These are phyloP conservation scores for Ambrosia trifida DNA, from an alignment of 129 eudicot genomes.

Conservation along the genomic window DNA sequence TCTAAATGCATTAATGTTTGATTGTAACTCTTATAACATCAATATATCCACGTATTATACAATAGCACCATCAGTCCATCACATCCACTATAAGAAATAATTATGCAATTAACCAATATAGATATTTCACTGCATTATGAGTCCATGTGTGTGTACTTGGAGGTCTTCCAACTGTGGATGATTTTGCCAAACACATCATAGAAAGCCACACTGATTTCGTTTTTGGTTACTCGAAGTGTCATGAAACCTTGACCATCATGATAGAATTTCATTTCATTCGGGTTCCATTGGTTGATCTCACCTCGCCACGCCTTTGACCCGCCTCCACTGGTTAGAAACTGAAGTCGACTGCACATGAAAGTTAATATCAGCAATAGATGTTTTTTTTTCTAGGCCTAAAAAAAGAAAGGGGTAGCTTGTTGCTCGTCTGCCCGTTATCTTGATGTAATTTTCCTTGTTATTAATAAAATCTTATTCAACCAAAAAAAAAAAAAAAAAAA, in stretches of 20 bases:
- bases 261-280: constrained; percentile 56
- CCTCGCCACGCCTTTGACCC: constrained; percentile 96
- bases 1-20: too few relatives aligned
- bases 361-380: neutral
- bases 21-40: neutral
- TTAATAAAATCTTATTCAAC: too few relatives aligned
- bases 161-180: constrained; percentile 62
- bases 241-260: constrained; percentile 93
- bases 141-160: constrained; percentile 38
- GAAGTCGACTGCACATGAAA: constrained; percentile 50
- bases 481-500: too few relatives aligned
- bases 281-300: constrained; percentile 37
- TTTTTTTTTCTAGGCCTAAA: neutral
- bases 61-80: neutral
- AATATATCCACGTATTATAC: neutral
- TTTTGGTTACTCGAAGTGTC: constrained; percentile 49
- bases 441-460: too few relatives aligned
- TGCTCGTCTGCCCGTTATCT: too few relatives aligned
- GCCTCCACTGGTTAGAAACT: constrained; percentile 86
- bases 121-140: neutral
- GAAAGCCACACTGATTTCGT: constrained; percentile 43
- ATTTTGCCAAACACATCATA: constrained; percentile 60
- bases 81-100: neutral
- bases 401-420: too few relatives aligned
- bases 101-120: neutral